Evolutionary conservation across 495 filamentous ascomycete genomes (phyloP), one percentile per base, ranked within the genome.

Genomic region (Rostrohypoxylon terebratum): DNA sequence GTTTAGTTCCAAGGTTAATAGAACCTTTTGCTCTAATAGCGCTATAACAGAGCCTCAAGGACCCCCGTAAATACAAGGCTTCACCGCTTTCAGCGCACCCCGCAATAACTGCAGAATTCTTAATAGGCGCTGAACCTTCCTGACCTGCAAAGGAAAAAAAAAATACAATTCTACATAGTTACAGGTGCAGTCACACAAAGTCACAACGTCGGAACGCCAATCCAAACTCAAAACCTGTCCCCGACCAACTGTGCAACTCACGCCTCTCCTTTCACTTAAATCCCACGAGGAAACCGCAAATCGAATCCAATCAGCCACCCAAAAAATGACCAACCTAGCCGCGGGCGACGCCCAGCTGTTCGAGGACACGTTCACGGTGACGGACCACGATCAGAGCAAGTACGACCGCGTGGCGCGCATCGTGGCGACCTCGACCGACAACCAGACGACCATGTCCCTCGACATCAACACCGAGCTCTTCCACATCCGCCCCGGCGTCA

Each of bases 391-490:
- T 85, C 83, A 88, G 58, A 83, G 90, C 69, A 97, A 98, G 82
- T 99, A 99, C 81, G 96, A 98, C 83, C 93, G 95, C 59, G 94
- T 98, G 42, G 89, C 91, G 47, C 94, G 96, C 71, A 84, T 98
- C 74, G 85, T 80, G 45, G 92, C 88, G 75, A 90, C 84, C 33
- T 94, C 89, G 20, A 85, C 87, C 61, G 90, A 94, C 82, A 86
- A 83, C 68, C 85, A 85, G 65, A 92, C 90, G 34, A 87, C 86
- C 54, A 90, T 99, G 82, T 89, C 87, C 1, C 91, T 99, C 69
- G 96, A 99, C 83, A 88, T 98, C 83, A 98, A 99, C 84, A 90
- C 86, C 25, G 94, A 98, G 82, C 89, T 99, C 40, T 98, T 94
- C 81, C 93, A 93, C 1, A 86, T 92, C 73, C 72, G 78, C 20